Base-by-base conservation (phyloP, 495 filamentous ascomycete species). In the Parachaetomium inaequale region DNA sequence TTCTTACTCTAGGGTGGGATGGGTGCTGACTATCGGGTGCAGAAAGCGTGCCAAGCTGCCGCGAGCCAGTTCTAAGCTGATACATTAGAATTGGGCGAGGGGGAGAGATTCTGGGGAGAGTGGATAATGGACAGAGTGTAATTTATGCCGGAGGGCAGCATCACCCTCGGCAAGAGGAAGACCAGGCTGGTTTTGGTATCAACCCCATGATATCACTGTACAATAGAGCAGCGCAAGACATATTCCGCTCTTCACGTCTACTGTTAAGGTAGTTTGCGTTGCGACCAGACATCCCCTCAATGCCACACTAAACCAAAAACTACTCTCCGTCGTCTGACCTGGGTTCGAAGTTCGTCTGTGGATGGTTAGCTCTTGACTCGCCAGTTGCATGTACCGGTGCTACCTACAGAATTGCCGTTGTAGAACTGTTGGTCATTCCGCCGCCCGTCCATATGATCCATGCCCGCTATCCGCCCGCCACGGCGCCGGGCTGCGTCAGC, bases 11-110 rank as follows among this genome's bases (percentile, higher is more conserved):
- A 8, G 19, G 19, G 15, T 49, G 49, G 21, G 36, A 4, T 7
- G 10, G 26, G 19, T 61, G 58, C 63, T 66, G 59, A 73, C 62
- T 61, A 53, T 7, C 2, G 5, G 1, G 19, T 63, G 69, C 62
- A 87, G 86, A 96, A 96, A 83, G 91, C 93, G 55, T 98, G 93
- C 83, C 93, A 98, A 84, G 78, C 82, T 68, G 91, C 93, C 68
- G 90, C 93, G 56, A 88, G 81, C 76, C 88, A 87, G 73, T 96
- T 95, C 80, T 96, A 90, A 75, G 60, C 23, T 51, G 31, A 32
- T n/a, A n/a, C n/a, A n/a, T n/a, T n/a, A n/a, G n/a, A n/a, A n/a
- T 29, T 38, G 31, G 10, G 11, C 29, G 29, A 29, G 36, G n/a
- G n/a, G n/a, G n/a, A 19, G 58, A 23, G 25, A n/a, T 51, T 12